A percentile compares a stretch with the other conserved stretches of the same genome.
Evolutionary conservation across 768 basidiomycete species (phyloP).

Genomic region (Leccinum arenicola): DNA sequence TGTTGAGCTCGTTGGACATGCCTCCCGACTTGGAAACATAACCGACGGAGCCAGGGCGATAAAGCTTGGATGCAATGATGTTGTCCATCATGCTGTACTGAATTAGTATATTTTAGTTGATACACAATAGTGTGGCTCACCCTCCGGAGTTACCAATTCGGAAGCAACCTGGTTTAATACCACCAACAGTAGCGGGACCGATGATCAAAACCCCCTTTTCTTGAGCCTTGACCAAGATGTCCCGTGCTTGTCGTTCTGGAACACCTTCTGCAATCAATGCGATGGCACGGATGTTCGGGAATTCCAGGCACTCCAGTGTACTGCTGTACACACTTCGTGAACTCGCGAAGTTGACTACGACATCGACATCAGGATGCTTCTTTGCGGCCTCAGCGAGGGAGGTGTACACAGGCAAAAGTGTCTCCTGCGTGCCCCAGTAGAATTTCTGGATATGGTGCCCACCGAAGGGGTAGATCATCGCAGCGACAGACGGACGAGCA

Average conservation of each 20-base stretch:
- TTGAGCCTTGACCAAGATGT: constrained; percentile 88
- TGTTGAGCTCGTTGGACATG: constrained; percentile 99
- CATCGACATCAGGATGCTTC: constrained; percentile 96
- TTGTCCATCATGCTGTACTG: constrained; percentile 95
- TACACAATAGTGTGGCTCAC: constrained; percentile 39
- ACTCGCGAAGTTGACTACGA: constrained; percentile 97
- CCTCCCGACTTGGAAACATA: constrained; percentile 99
- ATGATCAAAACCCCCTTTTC: constrained; percentile 87
- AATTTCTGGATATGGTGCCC: constrained; percentile 99
- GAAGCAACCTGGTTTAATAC: constrained; percentile 99
- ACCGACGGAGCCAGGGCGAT: constrained; percentile 94
- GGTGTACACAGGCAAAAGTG: constrained; percentile 96
- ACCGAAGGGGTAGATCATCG: constrained; percentile 99
- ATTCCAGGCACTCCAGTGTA: constrained; percentile 85
- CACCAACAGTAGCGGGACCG: constrained; percentile 97
- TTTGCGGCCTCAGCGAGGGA: constrained; percentile 83
- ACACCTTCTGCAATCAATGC: constrained; percentile 99
- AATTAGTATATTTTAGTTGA: constrained; percentile 4
- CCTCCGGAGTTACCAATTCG: constrained; percentile 99
- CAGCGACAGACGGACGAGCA: constrained; percentile 85
- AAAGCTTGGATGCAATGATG: constrained; percentile 97
- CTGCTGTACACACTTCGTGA: constrained; percentile 92
- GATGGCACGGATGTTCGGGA: constrained; percentile 45
- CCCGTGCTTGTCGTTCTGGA: constrained; percentile 94
- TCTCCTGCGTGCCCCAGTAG: constrained; percentile 99